Evolutionary conservation across 305 asterid genomes (phyloP), one percentile per base, ranked within the genome.

Genomic region (Ajuga reptans): DNA sequence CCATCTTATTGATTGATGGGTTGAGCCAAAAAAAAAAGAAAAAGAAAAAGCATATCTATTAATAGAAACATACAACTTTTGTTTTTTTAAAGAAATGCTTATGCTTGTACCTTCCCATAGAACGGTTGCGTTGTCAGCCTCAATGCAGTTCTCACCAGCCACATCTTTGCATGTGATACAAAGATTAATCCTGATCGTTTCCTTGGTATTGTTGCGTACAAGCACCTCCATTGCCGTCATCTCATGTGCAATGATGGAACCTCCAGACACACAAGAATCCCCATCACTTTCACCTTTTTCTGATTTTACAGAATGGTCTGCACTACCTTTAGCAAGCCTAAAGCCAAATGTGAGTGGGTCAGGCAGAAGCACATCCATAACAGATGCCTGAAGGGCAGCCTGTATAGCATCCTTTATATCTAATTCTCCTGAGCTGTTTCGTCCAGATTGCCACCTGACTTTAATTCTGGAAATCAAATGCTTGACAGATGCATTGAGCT

Each of bases 391-490:
- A 54, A 93, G 89, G 10, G 96, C 99, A 73, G 91, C 78, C 75
- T 89, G 96, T 76, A 87, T 82, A 27, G 99, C 96, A 51, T 93
- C 96, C 84, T 89, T 91, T 80, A 87, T 91, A 77, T 93, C 84
- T 70, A 93, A 74, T 78, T 91, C 99, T 65, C 99, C 99, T 11
- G 96, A 89, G 75, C 94, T 93, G 76, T 91, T 93, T 71, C 99
- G 91, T 62, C 99, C 99, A 55, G 99, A 93, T 75, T 87, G 97
- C 99, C 99, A 93, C 77, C 88, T 86, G 72, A 93, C 96, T 79
- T 87, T 93, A 59, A 93, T 91, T 73, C 81, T 84, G 65, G 99
- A 90, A 70, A 93, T 89, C 81, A 93, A 77, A 64, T 83, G 80
- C 78, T 84, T 91, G 66, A 87, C 91, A 50, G 92, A 89, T 18